A percentile compares a stretch with the other conserved stretches of the same genome.
Conservation (phyloP, 1,139 yeast genomes). For the Suhomyces bribrorum region DNA sequence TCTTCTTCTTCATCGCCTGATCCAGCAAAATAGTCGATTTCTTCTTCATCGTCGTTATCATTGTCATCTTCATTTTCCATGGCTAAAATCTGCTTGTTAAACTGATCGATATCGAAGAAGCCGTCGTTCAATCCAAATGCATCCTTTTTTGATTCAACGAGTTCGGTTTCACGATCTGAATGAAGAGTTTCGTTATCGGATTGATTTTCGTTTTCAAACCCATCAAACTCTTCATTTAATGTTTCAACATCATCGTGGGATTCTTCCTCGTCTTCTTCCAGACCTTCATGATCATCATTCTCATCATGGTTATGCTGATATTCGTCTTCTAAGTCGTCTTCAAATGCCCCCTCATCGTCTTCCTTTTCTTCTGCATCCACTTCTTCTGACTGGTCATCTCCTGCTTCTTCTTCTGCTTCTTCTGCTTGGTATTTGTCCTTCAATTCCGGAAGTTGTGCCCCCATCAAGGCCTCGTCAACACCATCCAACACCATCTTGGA, state of each 20-base stretch:
- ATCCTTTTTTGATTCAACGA: conserved; percentile 36
- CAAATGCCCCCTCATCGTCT: conserved; percentile 19
- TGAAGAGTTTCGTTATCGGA: conserved; percentile 20
- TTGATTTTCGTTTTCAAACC: conserved; percentile 20
- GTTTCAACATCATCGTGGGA: conserved; percentile 22
- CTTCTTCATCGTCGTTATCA: conserved; percentile 52
- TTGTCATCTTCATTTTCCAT: conserved; percentile 55
- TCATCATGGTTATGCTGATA: no score
- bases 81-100: conserved; percentile 76
- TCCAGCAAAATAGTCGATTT: conserved; percentile 63
- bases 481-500: conserved; percentile 79
- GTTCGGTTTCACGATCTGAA: conserved; percentile 15
- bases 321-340: conserved; percentile 8
- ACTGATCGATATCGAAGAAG: conserved; percentile 82
- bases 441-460: conserved; percentile 46
- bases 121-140: conserved; percentile 77
- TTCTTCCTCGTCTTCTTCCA: conserved; percentile 19
- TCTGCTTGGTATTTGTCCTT: conserved; percentile 26
- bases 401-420: conserved; percentile 22
- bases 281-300: conserved; percentile 16
- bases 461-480: conserved; percentile 57
- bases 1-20: conserved; percentile 57
- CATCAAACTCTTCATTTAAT: conserved; percentile 14
- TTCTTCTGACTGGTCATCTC: conserved; percentile 22
- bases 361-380: conserved; percentile 16